Evolutionary conservation across 306 rosid genomes (phyloP), one percentile per base, ranked within the genome.

Genomic region (Ochetophila trinervis): DNA sequence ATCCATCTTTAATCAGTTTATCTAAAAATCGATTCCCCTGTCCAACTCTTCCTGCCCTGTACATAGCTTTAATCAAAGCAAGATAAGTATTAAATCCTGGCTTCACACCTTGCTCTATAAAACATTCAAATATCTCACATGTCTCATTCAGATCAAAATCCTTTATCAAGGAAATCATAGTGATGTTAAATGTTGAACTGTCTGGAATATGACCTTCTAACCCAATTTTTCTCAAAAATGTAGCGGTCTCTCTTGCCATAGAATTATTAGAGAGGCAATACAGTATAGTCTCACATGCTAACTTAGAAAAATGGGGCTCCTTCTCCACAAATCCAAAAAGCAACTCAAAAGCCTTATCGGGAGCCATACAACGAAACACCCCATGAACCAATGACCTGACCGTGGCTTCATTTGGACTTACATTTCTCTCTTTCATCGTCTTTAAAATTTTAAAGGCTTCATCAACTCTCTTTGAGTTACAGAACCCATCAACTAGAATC

Each of bases 331-430:
- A 89, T 19, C 69, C 58, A 23, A 76, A 78, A 15, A 87, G 79
- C 55, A 82, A 71, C 60, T 82, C 85, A 74, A 80, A 78, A 4
- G 92, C 96, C 79, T 85, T 70, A 57, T 74, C 67, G 8, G 95
- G 83, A 48, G 65, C 83, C 52, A 72, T n/a, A 56, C 91, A 87
- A 21, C 79, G 84, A 52, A 92, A 92, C 50, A 78, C 69, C 49
- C 96, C 98, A 55, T 92, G 89, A 75, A 89, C 84, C 70, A 92
- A 67, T 16, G 96, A 77, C 74, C 98, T 83, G 35, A 89, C 63
- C 32, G 96, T 82, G 18, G 95, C 96, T 34, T 81, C 98, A 76
- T 78, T 92, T 1, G 88, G 82, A 68, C 23, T 53, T 68, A 87
- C 85, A 60, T 74, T 74, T 72, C 75, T 75, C 75, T 80, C 78